phyloP scores from a whole-genome alignment of 2,329 filamentous ascomycete species.

The Ceratocystis harringtonii region DNA sequence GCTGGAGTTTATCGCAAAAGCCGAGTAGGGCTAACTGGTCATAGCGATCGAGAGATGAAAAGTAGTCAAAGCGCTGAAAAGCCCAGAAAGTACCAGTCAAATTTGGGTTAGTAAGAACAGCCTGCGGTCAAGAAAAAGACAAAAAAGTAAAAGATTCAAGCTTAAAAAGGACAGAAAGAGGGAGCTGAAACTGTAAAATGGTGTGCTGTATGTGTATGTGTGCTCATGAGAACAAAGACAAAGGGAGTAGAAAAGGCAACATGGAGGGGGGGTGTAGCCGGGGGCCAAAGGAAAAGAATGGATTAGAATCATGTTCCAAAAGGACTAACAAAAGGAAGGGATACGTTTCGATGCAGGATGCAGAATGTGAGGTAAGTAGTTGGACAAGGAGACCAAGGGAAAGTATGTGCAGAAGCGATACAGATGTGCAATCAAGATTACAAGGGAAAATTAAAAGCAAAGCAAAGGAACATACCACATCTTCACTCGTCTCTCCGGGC shows the following conservation, averaged over 20 bases:
- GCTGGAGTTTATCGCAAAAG: constrained; percentile 29
- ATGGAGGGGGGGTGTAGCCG: not conserved
- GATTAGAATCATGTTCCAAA: not conserved
- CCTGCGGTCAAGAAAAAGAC: not conserved
- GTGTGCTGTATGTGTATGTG: no score
- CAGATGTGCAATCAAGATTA: no score
- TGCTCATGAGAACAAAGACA: not conserved
- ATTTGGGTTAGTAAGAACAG: constrained; percentile 10
- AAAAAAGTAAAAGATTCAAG: not conserved
- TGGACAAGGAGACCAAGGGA: not conserved
- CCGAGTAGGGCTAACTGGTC: constrained; percentile 29
- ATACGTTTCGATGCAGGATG: not conserved
- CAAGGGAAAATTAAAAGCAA: not conserved
- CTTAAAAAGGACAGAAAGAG: not conserved
- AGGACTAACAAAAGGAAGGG: constrained; percentile 1
- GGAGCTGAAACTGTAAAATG: not conserved
- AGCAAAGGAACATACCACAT: constrained; percentile 23
- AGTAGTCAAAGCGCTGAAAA: constrained; percentile 28
- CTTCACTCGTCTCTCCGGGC: constrained; percentile 24
- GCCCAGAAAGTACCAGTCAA: not conserved
- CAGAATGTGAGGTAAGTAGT: not conserved
- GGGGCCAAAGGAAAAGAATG: not conserved
- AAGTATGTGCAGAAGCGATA: not conserved
- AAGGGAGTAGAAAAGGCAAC: not conserved
- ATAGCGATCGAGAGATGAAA: constrained; percentile 25